Evolutionary conservation across 495 filamentous ascomycete genomes (phyloP), one percentile per base, ranked within the genome.

Genomic region (Penicilliopsis zonata): DNA sequence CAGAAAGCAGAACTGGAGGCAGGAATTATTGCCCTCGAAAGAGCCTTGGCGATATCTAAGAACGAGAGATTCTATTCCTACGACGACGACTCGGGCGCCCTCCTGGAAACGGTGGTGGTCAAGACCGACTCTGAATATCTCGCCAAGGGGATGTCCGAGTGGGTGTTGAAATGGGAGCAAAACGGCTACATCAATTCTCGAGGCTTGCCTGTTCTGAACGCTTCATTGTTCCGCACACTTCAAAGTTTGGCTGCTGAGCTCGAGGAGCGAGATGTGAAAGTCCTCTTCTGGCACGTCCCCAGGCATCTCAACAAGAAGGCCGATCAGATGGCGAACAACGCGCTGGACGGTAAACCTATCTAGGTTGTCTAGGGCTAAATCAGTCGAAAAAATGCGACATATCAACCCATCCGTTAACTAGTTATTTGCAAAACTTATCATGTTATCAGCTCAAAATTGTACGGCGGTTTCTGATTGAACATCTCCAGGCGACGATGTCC

Each of bases 111-210:
- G 0, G 19, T 71, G 0, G 50, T 65, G 6, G 51, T 72, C 22
- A 67, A 61, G 12, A 61, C 63, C 2, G 58, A 69, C 37, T 69
- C 60, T 2, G 50, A 53, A 16, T 69, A 69, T 34, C 45, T 63
- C 0, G 49, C 54, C 4, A 37, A 51, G 16, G 56, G 61, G 3
- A 38, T 52, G 3, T 67, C 63, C 3, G 42, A 50, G 10, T 64
- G 56, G 52, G 35, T 50, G 0, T 44, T 35, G 21, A 48, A 28
- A 2, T 70, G 67, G 68, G 29, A 57, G 28, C 15, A 30, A 13
- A 63, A 59, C 18, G 54, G 44, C 17, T 71, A 41, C 40, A 51
- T 42, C 26, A 42, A 27, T 17, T 26, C 27, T 20, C 38, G 35
- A 19, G 46, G 46, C 6, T 23, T 33, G 9, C 17, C 40, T 9